A percentile compares a stretch with the other conserved stretches of the same genome.
phyloP scores from a whole-genome alignment of 2,329 filamentous ascomycete genomes.

The Sporothrix schenckii region DNA sequence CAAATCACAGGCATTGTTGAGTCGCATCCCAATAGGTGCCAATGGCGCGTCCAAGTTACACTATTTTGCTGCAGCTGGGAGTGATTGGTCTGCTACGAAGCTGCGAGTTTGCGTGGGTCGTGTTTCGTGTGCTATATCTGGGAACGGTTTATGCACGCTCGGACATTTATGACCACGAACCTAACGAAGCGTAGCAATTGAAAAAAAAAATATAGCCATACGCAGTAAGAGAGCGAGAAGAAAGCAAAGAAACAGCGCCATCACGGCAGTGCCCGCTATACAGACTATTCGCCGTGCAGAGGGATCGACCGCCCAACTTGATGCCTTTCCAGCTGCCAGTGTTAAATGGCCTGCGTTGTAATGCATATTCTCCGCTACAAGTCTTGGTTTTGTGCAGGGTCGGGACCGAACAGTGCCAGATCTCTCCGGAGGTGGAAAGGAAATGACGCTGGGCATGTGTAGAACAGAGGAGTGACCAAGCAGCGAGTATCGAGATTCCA shows the following conservation, averaged over 20 bases:
- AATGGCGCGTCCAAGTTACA: neutral
- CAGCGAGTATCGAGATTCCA: neutral
- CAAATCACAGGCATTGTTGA: neutral
- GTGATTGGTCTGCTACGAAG: neutral
- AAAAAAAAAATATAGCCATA: neutral
- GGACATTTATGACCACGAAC: neutral
- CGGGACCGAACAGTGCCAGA: neutral
- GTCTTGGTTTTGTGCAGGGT: neutral
- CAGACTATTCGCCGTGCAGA: neutral
- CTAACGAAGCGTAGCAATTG: neutral
- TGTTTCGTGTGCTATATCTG: neutral
- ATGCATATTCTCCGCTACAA: too few species aligned
- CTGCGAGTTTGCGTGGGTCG: neutral
- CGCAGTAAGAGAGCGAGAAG: neutral
- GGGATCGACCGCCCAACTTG: neutral
- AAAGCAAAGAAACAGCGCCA: neutral
- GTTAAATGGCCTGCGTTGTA: neutral
- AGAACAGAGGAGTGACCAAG: neutral
- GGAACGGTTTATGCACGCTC: neutral
- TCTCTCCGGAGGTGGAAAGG: neutral
- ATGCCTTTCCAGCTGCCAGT: neutral
- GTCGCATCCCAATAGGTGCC: neutral
- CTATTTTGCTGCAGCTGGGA: neutral
- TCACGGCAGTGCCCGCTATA: neutral
- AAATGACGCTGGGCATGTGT: neutral